phyloP scores from a whole-genome alignment of 306 rosid species.

The Lithocarpus polystachyus region DNA sequence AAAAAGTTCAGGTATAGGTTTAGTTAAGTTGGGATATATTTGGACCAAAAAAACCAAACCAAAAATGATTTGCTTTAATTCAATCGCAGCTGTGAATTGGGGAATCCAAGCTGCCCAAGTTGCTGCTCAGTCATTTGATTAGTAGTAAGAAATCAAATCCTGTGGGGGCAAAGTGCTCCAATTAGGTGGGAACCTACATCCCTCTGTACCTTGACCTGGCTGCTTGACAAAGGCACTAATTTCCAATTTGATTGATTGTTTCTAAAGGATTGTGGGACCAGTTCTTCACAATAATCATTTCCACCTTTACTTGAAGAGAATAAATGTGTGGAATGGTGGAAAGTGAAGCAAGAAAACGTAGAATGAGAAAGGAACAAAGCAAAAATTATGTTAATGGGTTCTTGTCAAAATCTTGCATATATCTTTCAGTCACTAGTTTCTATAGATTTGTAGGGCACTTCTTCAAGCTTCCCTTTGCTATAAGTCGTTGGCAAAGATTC shows the following conservation, averaged over 20 bases:
- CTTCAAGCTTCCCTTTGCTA: constrained; percentile 50
- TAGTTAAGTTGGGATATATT: too few species aligned
- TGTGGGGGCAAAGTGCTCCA: constrained; percentile 28
- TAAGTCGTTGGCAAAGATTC: constrained; percentile 67
- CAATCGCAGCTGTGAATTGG: background rate
- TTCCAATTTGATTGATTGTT: constrained; percentile 51
- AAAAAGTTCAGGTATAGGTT: too few species aligned
- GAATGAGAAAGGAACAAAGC: constrained; percentile 75
- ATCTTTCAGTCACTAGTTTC: constrained; percentile 59
- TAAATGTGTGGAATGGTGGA: constrained; percentile 65
- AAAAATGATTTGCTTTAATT: background rate
- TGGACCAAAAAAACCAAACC: too few species aligned
- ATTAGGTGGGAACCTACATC: constrained; percentile 46
- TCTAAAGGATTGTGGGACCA: constrained; percentile 46
- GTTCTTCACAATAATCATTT: constrained; percentile 46
- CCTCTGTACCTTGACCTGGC: constrained; percentile 40
- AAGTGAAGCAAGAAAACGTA: constrained; percentile 60
- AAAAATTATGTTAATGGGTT: constrained; percentile 68
- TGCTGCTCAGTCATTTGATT: constrained; percentile 3
- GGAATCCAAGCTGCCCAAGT: constrained; percentile 17
- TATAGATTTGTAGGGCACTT: constrained; percentile 63
- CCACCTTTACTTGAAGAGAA: constrained; percentile 70
- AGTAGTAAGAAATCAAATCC: background rate
- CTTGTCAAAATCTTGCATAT: constrained; percentile 85
- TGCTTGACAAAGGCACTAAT: constrained; percentile 43